Evolutionary conservation across 2,329 filamentous ascomycete genomes (phyloP).

Genomic region (Apiospora hydei): DNA sequence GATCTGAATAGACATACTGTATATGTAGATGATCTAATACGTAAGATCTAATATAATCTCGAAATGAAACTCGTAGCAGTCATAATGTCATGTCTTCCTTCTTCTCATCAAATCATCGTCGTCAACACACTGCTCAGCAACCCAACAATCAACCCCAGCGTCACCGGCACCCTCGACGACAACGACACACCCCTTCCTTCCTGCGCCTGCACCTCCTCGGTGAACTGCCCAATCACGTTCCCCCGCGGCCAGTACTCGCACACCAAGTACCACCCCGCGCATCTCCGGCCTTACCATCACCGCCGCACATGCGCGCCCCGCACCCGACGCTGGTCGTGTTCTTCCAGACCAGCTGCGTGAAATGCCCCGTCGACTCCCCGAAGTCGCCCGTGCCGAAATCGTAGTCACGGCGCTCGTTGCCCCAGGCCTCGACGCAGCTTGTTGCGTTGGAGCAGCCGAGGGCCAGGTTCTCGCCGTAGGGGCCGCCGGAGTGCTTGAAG

Average conservation of each 20-base stretch:
- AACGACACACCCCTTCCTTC: constrained; percentile 25
- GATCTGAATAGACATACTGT: background rate
- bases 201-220: constrained; percentile 51
- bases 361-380: constrained; percentile 68
- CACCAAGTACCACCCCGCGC: constrained; percentile 66
- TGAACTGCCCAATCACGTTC: constrained; percentile 64
- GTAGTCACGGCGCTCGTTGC: constrained; percentile 64
- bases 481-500: constrained; percentile 65
- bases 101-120: background rate
- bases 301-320: constrained; percentile 50
- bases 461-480: constrained; percentile 79
- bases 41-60: background rate
- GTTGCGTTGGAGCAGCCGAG: constrained; percentile 68
- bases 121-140: background rate
- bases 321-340: constrained; percentile 67
- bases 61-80: background rate
- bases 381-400: constrained; percentile 66
- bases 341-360: constrained; percentile 78
- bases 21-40: background rate
- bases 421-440: constrained; percentile 71
- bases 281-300: constrained; percentile 26
- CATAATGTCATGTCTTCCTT: background rate
- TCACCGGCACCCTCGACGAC: background rate
- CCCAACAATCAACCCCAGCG: background rate
- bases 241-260: constrained; percentile 76